Conservation (phyloP, 495 filamentous ascomycete genomes). For the Amorphotheca resinae region DNA sequence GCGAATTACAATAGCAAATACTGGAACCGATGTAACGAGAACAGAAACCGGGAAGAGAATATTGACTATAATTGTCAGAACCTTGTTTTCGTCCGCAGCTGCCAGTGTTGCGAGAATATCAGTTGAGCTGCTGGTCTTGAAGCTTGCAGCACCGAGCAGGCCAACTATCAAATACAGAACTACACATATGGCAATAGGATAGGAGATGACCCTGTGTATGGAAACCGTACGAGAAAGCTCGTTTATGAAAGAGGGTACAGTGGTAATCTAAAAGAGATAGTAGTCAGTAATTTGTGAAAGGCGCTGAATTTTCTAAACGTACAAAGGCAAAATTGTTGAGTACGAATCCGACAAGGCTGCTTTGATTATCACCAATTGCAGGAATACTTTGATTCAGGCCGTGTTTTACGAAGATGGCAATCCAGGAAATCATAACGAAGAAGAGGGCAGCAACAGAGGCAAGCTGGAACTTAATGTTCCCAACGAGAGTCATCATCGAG, state of each 20-base stretch:
- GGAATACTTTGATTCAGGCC: neutral
- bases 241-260: slow-evolving; percentile 3
- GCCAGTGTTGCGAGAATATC: slow-evolving; percentile 1
- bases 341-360: slow-evolving; percentile 1
- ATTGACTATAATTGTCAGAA: neutral
- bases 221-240: slow-evolving; percentile 3
- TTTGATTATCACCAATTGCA: neutral
- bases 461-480: slow-evolving; percentile 5
- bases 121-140: neutral
- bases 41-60: slow-evolving; percentile 2
- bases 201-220: neutral
- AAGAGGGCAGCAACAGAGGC: slow-evolving; percentile 1
- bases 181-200: slow-evolving; percentile 2
- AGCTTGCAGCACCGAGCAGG: slow-evolving; percentile 2
- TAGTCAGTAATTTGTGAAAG: neutral
- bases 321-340: slow-evolving; percentile 4
- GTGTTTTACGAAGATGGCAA: slow-evolving; percentile 1
- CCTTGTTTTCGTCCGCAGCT: neutral
- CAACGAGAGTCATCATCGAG: slow-evolving; percentile 2
- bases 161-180: slow-evolving; percentile 2
- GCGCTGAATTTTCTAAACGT: neutral
- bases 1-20: slow-evolving; percentile 2
- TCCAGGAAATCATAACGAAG: neutral
- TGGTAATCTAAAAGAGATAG: neutral
- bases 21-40: slow-evolving; percentile 1